Evolutionary conservation across 345 rosid species (phyloP).

Genomic region (Citropsis articulata): DNA sequence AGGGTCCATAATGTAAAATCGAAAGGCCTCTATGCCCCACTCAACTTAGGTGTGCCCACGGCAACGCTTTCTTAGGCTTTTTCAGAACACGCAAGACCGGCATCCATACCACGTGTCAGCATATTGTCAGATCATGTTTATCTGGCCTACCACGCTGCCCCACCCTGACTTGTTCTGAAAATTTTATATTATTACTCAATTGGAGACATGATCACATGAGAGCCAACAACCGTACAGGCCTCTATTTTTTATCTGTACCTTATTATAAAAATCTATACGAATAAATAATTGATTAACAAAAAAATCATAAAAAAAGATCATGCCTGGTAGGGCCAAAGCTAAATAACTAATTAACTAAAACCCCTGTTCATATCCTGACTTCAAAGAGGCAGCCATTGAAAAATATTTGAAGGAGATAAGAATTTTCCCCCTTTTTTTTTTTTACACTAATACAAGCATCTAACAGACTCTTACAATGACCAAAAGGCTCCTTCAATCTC

Average conservation of each 20-base stretch:
- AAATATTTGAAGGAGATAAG: constrained; percentile 3
- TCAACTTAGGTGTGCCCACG: not conserved
- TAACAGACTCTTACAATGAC: constrained; percentile 20
- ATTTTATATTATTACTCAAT: not conserved
- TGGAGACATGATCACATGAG: constrained; percentile 12
- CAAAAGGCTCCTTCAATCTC: constrained; percentile 38
- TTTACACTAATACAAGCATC: constrained; percentile 21
- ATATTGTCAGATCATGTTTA: not conserved
- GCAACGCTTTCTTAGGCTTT: not conserved
- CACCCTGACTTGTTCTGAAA: not conserved
- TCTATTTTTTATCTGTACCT: not conserved
- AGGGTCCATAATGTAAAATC: too few relatives aligned
- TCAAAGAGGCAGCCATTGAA: not conserved
- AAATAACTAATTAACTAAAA: not conserved
- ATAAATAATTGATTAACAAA: not conserved
- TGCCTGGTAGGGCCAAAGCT: not conserved
- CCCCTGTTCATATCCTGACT: not conserved
- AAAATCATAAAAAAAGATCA: not conserved
- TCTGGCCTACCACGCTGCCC: not conserved
- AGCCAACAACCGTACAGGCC: not conserved
- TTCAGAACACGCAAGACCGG: not conserved
- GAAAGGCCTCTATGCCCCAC: not conserved
- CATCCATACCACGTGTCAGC: constrained; percentile 2
- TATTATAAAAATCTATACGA: not conserved
- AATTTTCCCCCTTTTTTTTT: not conserved